Evolutionary conservation across 2,329 filamentous ascomycete species (phyloP).

Genomic region (Sclerotinia spermophila): DNA sequence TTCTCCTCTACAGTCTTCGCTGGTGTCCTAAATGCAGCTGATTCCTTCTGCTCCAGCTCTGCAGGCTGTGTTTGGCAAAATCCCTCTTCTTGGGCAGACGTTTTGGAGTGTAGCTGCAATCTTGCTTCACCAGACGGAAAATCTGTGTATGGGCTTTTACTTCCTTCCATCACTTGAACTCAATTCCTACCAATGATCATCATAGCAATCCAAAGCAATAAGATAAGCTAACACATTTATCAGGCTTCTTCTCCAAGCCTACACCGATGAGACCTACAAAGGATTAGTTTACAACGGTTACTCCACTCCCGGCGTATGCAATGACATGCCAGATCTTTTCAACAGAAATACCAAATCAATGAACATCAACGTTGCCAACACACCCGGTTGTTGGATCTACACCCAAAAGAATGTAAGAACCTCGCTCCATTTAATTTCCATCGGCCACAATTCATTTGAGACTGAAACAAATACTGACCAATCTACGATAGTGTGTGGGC

Average conservation of each 20-base stretch:
- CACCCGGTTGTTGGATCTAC: constrained; percentile 12
- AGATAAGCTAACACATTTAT: neutral
- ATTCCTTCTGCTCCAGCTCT: neutral
- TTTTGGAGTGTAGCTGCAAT: constrained; percentile 14
- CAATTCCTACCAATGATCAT: neutral
- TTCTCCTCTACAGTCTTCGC: constrained; percentile 4
- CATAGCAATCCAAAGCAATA: neutral
- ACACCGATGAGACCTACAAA: neutral
- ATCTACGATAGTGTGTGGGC: neutral
- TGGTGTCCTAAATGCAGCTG: neutral
- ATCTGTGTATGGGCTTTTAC: neutral
- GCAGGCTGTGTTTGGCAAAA: constrained; percentile 6
- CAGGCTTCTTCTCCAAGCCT: neutral
- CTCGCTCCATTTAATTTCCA: neutral
- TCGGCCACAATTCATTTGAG: neutral
- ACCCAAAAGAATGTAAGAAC: neutral
- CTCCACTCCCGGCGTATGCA: neutral
- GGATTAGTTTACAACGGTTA: constrained; percentile 7
- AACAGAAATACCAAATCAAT: constrained; percentile 6
- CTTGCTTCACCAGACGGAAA: neutral
- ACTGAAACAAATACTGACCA: neutral
- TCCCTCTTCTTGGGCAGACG: neutral
- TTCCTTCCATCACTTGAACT: neutral
- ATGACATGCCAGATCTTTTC: neutral
- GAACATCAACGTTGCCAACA: neutral